Evolutionary conservation across 352 stramenopile species (phyloP).

Genomic region (Pythium rishiriense): DNA sequence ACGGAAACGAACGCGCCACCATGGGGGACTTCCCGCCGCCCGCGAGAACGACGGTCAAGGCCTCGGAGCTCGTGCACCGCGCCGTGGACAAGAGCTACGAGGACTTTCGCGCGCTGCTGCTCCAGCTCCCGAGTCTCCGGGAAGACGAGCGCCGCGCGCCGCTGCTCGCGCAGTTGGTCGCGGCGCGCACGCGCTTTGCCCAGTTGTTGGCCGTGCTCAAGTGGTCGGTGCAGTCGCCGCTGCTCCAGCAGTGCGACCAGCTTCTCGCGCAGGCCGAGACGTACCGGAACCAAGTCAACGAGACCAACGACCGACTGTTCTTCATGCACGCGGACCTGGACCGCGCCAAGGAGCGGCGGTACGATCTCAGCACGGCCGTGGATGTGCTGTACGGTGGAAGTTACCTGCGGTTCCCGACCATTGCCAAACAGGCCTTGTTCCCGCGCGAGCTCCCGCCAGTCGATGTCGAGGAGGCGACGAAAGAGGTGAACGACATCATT

Average conservation of each 20-base stretch:
- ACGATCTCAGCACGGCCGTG: conserved; percentile 79
- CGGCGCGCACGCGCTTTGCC: conserved; percentile 67
- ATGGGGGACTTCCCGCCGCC: conserved; percentile 79
- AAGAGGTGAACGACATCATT: conserved; percentile 77
- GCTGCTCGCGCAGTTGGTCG: conserved; percentile 61
- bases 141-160: conserved; percentile 77
- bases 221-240: conserved; percentile 83
- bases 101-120: conserved; percentile 69
- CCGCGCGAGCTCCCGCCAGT: conserved; percentile 67
- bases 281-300: conserved; percentile 78
- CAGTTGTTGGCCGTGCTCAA: conserved; percentile 80
- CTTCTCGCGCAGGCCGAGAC: conserved; percentile 56
- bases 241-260: conserved; percentile 72
- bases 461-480: conserved; percentile 51
- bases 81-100: conserved; percentile 86
- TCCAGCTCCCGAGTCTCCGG: conserved; percentile 64
- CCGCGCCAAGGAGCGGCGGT: conserved; percentile 75
- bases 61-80: conserved; percentile 75
- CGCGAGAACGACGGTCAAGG: conserved; percentile 58
- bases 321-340: conserved; percentile 85
- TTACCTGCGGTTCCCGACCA: conserved; percentile 71
- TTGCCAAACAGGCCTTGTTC: conserved; percentile 75
- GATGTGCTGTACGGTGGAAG: conserved; percentile 80
- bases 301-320: conserved; percentile 84
- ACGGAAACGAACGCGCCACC: not conserved